phyloP scores from a whole-genome alignment of 2,329 filamentous ascomycete species.

The Alternaria postmessia region DNA sequence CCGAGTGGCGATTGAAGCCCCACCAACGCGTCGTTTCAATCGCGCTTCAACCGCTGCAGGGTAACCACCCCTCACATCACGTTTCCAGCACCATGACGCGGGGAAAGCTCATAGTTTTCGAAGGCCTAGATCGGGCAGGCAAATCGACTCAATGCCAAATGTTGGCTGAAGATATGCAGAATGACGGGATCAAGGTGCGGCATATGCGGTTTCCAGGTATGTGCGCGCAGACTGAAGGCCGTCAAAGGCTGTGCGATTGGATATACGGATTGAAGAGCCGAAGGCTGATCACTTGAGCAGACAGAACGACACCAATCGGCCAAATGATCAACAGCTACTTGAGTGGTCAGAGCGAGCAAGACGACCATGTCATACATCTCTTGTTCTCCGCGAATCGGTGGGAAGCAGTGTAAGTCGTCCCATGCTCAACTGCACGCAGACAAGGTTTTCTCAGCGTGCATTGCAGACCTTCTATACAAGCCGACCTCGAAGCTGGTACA shows the following conservation, averaged over 20 bases:
- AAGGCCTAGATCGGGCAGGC: constrained; percentile 88
- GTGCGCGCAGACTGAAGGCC: constrained; percentile 2
- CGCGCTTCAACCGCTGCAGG: not conserved
- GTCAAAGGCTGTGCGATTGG: not conserved
- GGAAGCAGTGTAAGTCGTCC: constrained; percentile 64
- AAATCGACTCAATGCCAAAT: constrained; percentile 89
- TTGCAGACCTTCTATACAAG: constrained; percentile 16
- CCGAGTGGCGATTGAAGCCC: not conserved
- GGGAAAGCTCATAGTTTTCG: constrained; percentile 82
- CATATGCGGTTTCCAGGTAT: constrained; percentile 73
- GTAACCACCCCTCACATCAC: not conserved
- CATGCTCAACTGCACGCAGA: accelerated
- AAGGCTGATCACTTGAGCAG: constrained; percentile 55
- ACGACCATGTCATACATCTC: constrained; percentile 89
- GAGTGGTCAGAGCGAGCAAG: constrained; percentile 73
- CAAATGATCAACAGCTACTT: constrained; percentile 88
- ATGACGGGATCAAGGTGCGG: constrained; percentile 61
- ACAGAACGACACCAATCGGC: constrained; percentile 83
- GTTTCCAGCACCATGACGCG: constrained; percentile 52
- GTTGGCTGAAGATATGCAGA: constrained; percentile 64
- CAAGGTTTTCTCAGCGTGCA: not conserved
- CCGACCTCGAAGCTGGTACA: constrained; percentile 67
- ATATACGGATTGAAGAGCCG: no score
- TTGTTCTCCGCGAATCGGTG: constrained; percentile 91
- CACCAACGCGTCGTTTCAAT: constrained; percentile 8